A percentile compares a stretch with the other conserved stretches of the same genome.
Conservation (phyloP, 768 basidiomycete genomes). For the Pholiota molesta region DNA sequence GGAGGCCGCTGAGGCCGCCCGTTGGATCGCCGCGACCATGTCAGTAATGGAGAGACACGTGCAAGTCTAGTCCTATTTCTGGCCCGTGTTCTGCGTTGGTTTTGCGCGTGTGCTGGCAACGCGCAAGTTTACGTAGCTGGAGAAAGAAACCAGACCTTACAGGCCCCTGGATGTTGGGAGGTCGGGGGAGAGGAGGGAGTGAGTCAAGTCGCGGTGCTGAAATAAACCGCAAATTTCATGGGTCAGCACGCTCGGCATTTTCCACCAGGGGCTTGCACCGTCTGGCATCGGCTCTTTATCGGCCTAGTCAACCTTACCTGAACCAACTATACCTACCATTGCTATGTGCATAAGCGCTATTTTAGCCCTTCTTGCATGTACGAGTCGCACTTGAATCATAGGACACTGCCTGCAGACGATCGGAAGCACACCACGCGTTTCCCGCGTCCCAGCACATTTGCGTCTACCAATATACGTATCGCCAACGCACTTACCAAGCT, state of each 20-base stretch:
- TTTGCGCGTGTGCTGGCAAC: background rate
- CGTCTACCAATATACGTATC: no score
- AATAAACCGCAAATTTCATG: background rate
- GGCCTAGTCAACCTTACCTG: background rate
- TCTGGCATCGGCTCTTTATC: slow-evolving; percentile 1
- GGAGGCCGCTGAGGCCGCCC: background rate
- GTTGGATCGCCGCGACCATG: slow-evolving; percentile 2
- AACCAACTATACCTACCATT: background rate
- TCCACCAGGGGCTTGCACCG: background rate
- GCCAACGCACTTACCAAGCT: no score
- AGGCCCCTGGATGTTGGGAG: no score
- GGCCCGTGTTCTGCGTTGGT: background rate
- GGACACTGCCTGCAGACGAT: no score
- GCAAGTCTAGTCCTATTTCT: slow-evolving; percentile 1
- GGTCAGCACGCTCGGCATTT: background rate
- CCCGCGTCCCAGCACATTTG: no score
- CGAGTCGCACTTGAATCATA: no score
- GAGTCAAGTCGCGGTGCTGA: no score
- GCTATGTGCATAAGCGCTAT: background rate
- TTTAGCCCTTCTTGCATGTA: background rate
- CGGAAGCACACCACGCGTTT: background rate
- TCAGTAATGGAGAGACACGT: background rate
- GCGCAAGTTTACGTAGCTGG: background rate
- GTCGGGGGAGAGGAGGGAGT: background rate
- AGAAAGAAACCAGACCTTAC: background rate